A percentile compares a stretch with the other conserved stretches of the same genome.
Evolutionary conservation across 805 yeast genomes (phyloP).

Genomic region (Candida hungchunana): DNA sequence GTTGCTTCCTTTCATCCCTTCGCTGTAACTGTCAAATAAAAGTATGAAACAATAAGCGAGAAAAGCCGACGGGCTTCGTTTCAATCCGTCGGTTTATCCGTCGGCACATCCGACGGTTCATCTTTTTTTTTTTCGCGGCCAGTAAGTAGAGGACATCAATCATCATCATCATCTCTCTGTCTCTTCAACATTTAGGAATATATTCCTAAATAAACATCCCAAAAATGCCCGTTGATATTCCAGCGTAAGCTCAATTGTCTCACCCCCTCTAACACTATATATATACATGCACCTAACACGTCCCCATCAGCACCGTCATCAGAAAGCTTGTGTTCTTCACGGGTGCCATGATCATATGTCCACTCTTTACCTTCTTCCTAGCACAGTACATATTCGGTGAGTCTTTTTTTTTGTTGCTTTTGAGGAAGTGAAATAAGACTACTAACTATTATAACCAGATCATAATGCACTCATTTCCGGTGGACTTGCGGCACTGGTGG

Average conservation of each 20-base stretch:
- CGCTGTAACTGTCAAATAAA: too few relatives aligned
- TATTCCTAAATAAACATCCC: neutral
- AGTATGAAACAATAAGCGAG: too few relatives aligned
- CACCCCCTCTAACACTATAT: neutral
- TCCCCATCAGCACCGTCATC: slow-evolving; percentile 47
- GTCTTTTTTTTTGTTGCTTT: slow-evolving; percentile 5
- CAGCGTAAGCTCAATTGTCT: slow-evolving; percentile 17
- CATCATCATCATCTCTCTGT: too few relatives aligned
- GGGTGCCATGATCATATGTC: slow-evolving; percentile 68
- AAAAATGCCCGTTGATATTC: slow-evolving; percentile 26
- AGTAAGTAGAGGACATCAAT: too few relatives aligned
- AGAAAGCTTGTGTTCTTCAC: slow-evolving; percentile 71
- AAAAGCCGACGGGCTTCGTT: too few relatives aligned
- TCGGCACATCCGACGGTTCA: too few relatives aligned
- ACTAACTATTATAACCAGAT: slow-evolving; percentile 14
- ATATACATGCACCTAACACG: too few relatives aligned
- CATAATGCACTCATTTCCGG: slow-evolving; percentile 64
- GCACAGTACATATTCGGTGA: slow-evolving; percentile 36
- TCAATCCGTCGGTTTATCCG: too few relatives aligned
- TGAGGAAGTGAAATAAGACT: slow-evolving; percentile 6
- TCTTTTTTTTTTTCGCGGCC: too few relatives aligned
- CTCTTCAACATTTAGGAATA: neutral
- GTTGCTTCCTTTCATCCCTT: too few relatives aligned
- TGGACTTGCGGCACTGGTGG: slow-evolving; percentile 73
- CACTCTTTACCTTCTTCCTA: slow-evolving; percentile 58